phyloP scores from a whole-genome alignment of 176 grass and related monocot species.

The Avena atlantica region DNA sequence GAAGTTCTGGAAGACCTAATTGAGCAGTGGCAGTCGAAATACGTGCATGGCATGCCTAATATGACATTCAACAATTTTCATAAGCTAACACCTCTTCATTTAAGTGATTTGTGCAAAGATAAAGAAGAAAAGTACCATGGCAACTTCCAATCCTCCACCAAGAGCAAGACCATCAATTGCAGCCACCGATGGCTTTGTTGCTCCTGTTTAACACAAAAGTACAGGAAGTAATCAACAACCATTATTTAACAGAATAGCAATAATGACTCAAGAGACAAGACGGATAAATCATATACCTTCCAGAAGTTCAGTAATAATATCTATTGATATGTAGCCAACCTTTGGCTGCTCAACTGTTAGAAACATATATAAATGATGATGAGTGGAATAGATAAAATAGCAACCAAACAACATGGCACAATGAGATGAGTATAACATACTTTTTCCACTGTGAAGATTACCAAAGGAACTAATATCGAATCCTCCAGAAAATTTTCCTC shows the following conservation, averaged over 20 bases:
- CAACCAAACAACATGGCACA: constrained; percentile 26
- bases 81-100: background rate
- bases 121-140: constrained; percentile 72
- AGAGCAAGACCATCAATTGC: constrained; percentile 93
- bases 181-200: constrained; percentile 88
- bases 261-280: constrained; percentile 25
- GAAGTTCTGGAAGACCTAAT: constrained; percentile 87
- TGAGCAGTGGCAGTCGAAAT: constrained; percentile 84
- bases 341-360: constrained; percentile 67
- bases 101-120: background rate
- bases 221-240: constrained; percentile 17
- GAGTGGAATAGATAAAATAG: background rate
- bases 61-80: constrained; percentile 7
- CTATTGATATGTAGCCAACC: constrained; percentile 86
- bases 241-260: constrained; percentile 27
- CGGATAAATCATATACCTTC: constrained; percentile 69
- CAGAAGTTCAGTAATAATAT: constrained; percentile 75
- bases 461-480: constrained; percentile 85
- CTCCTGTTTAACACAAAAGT: constrained; percentile 52
- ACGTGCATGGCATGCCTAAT: constrained; percentile 95
- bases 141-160: constrained; percentile 92
- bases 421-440: constrained; percentile 42
- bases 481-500: constrained; percentile 87
- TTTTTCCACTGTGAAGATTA: constrained; percentile 67
- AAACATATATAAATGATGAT: constrained; percentile 26